A percentile compares a stretch with the other conserved stretches of the same genome.
Evolutionary conservation across 176 grass and related monocot species (phyloP).

Genomic region (Cenchrus fungigraminus): DNA sequence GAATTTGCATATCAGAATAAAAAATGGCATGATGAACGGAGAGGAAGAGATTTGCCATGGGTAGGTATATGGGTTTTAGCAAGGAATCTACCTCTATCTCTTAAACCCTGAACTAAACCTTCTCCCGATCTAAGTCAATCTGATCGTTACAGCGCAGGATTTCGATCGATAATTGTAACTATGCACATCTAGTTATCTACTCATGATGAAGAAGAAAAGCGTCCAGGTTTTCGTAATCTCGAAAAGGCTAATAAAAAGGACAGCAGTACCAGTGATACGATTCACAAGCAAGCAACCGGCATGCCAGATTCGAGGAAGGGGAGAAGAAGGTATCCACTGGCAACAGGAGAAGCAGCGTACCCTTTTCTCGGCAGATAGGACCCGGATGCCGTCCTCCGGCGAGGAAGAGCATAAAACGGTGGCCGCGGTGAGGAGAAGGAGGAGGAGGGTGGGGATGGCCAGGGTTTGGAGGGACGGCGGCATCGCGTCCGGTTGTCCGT

Average conservation of each 20-base stretch:
- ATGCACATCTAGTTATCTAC: neutral
- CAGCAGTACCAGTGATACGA: neutral
- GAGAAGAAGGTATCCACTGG: neutral
- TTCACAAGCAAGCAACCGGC: neutral
- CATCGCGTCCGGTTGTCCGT: conserved; percentile 34
- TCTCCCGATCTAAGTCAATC: neutral
- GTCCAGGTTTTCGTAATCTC: conserved; percentile 22
- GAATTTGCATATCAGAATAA: neutral
- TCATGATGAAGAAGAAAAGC: neutral
- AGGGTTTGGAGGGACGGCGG: conserved; percentile 12
- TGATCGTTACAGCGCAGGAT: neutral
- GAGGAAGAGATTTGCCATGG: neutral
- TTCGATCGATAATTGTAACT: neutral
- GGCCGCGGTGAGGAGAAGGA: neutral
- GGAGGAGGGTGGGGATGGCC: neutral
- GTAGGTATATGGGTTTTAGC: neutral
- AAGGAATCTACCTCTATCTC: neutral
- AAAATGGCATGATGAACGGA: neutral
- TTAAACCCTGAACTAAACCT: neutral
- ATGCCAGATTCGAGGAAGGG: neutral
- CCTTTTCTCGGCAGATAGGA: conserved; percentile 58
- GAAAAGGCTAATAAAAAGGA: neutral
- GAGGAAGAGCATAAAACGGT: neutral
- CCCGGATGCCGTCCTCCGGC: conserved; percentile 47
- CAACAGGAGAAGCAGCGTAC: conserved; percentile 5